A percentile compares a stretch with the other conserved stretches of the same genome.
Conservation (phyloP, 106 monocot genomes). For the Xerophyta viscosa region DNA sequence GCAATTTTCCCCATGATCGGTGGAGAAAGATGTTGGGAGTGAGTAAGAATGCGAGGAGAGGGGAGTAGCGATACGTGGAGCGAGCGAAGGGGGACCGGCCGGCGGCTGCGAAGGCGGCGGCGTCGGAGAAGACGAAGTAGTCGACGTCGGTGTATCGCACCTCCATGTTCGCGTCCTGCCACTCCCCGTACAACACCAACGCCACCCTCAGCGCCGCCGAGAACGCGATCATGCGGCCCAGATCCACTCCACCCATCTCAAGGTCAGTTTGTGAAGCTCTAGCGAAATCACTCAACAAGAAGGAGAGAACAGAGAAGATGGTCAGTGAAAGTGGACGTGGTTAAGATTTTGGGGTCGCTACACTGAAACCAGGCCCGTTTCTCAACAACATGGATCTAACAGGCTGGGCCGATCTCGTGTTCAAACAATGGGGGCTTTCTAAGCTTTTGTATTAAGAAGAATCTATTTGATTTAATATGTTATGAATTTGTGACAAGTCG, state of each 20-base stretch:
- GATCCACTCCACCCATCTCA: conserved; percentile 6
- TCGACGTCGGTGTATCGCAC: conserved; percentile 87
- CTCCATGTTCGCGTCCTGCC: conserved; percentile 87
- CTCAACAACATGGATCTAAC: no score
- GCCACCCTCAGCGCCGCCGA: conserved; percentile 40
- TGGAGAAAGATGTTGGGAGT: conserved; percentile 52
- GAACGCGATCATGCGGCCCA: conserved; percentile 29
- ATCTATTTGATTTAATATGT: no score
- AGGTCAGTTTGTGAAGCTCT: no score
- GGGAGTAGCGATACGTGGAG: conserved; percentile 76
- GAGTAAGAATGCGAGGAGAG: conserved; percentile 54
- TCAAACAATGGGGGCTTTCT: no score
- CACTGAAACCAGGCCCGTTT: no score
- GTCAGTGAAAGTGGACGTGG: no score
- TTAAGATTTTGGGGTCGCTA: no score
- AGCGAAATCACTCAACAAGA: no score
- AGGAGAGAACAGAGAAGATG: no score
- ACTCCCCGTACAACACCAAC: conserved; percentile 67
- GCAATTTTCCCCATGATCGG: conserved; percentile 51
- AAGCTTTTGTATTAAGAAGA: no score
- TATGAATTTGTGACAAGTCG: no score
- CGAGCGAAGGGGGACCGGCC: conserved; percentile 68
- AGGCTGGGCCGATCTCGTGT: no score
- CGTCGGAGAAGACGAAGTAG: conserved; percentile 89
- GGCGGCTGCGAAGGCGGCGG: conserved; percentile 43